Evolutionary conservation across 2,329 filamentous ascomycete species (phyloP).

Genomic region (Ascocoryne sarcoides): DNA sequence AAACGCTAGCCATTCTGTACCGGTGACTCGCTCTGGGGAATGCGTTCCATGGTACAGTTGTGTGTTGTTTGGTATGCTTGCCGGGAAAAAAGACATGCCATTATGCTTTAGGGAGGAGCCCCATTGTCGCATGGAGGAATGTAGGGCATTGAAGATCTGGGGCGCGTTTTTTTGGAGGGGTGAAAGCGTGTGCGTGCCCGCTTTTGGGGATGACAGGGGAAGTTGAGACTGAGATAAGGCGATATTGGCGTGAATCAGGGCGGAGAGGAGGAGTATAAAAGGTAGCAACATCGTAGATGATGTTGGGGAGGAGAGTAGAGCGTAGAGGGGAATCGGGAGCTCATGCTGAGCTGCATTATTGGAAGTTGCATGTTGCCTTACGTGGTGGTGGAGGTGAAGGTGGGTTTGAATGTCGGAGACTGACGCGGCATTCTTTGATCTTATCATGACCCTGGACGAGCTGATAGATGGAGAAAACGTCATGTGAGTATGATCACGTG

Average conservation of each 20-base stretch:
- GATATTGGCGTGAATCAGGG: neutral
- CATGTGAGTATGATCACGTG: too few species aligned
- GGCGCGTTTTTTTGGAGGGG: constrained; percentile 39
- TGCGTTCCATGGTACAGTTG: constrained; percentile 58
- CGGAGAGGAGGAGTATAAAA: neutral
- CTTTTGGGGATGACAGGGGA: neutral
- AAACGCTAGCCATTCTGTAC: constrained; percentile 65
- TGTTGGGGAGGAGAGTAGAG: neutral
- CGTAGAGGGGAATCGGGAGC: too few species aligned
- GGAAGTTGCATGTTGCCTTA: too few species aligned
- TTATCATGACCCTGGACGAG: too few species aligned
- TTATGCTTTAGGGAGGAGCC: constrained; percentile 67
- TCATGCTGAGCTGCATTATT: too few species aligned
- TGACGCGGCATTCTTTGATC: too few species aligned
- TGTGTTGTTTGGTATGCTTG: constrained; percentile 53
- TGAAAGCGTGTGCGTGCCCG: neutral
- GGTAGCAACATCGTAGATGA: neutral
- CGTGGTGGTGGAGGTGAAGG: too few species aligned
- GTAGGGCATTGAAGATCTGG: constrained; percentile 64
- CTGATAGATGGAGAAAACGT: too few species aligned
- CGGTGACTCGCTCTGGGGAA: constrained; percentile 37
- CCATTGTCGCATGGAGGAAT: constrained; percentile 66
- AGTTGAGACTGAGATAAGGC: neutral
- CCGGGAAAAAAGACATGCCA: constrained; percentile 64
- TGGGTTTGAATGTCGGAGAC: too few species aligned